Percentiles rank a stretch among this genome's conserved stretches.
These are phyloP conservation scores for Pyricularia pennisetigena DNA, from an alignment of 2,329 filamentous ascomycete genomes.

Conservation along the genomic window DNA sequence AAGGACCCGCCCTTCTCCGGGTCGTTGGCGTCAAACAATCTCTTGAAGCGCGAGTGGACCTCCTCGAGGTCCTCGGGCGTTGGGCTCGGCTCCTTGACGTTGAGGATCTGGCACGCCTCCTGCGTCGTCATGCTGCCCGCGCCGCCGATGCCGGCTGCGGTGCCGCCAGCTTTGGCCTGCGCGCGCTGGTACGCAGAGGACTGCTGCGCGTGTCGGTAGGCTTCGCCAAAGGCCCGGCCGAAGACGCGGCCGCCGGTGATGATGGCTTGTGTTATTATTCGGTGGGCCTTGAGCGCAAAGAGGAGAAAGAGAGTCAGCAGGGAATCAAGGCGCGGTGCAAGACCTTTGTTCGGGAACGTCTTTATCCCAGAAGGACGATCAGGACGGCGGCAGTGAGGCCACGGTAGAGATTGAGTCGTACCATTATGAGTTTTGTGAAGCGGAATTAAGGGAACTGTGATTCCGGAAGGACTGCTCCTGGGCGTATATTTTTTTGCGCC, in stretches of 20 bases:
- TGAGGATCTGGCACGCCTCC: slow-evolving; percentile 94
- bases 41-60: slow-evolving; percentile 83
- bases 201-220: slow-evolving; percentile 89
- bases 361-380: not conserved
- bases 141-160: slow-evolving; percentile 45
- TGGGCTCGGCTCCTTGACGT: slow-evolving; percentile 76
- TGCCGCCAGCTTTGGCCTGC: slow-evolving; percentile 48
- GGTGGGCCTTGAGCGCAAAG: slow-evolving; percentile 65
- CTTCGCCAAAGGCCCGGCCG: slow-evolving; percentile 85
- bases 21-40: slow-evolving; percentile 88
- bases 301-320: not conserved
- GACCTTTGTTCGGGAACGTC: not conserved
- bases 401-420: not conserved
- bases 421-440: not conserved
- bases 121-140: slow-evolving; percentile 79
- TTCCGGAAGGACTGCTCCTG: not conserved
- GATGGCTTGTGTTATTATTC: slow-evolving; percentile 88
- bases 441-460: not conserved
- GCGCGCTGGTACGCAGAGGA: slow-evolving; percentile 73
- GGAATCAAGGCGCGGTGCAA: not conserved
- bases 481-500: not conserved
- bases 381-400: not conserved
- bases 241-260: slow-evolving; percentile 85
- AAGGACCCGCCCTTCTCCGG: slow-evolving; percentile 95
- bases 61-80: slow-evolving; percentile 67